phyloP scores from a whole-genome alignment of 148 eudicot species.

The Camellia sinensis region DNA sequence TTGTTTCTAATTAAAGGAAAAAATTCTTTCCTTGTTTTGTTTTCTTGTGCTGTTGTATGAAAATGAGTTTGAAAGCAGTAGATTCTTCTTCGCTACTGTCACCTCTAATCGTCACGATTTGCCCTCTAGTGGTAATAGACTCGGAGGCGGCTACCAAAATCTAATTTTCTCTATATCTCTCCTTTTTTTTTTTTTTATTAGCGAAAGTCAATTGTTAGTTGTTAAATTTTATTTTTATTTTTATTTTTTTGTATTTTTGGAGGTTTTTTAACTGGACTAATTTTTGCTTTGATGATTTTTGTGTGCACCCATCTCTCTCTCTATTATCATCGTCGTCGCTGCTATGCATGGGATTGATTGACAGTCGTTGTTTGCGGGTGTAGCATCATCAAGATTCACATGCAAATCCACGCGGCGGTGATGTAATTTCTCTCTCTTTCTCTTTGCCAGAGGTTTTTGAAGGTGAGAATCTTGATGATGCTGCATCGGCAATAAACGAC shows the following conservation, averaged over 20 bases:
- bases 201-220: background rate
- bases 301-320: background rate
- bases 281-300: background rate
- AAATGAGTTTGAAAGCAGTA: background rate
- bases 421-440: background rate
- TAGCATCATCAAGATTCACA: conserved; percentile 46
- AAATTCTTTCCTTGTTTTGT: background rate
- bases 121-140: background rate
- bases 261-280: background rate
- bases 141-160: background rate
- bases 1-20: no score
- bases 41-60: background rate
- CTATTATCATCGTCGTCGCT: background rate
- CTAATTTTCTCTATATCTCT: background rate
- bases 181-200: background rate
- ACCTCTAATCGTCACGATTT: background rate
- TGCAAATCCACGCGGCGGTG: conserved; percentile 12
- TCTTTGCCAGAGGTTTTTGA: conserved; percentile 16
- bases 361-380: conserved; percentile 35
- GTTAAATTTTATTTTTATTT: background rate
- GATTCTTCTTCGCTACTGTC: background rate
- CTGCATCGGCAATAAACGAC: conserved; percentile 39
- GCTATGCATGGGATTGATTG: conserved; percentile 13
- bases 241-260: background rate
- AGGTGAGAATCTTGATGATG: conserved; percentile 44